Base-by-base conservation (phyloP, 116 monocot species). In the Thalassia testudinum region DNA sequence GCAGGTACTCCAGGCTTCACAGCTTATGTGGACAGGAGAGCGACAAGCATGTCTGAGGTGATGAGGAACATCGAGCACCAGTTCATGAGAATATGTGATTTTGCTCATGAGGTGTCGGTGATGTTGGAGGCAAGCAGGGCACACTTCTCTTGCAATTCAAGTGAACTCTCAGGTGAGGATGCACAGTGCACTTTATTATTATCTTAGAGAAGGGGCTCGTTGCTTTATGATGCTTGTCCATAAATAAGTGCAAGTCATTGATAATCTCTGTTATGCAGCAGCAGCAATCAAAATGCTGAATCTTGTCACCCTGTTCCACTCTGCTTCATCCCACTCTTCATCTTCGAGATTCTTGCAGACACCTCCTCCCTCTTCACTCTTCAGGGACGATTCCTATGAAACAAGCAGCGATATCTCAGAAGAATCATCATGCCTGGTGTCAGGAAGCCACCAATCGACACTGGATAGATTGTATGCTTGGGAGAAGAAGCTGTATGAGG, bases 401-500 rank as follows among this genome's bases (percentile, higher is more conserved):
- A 70, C 68, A 43, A 65, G 78, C 37, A 87, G 87, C 37, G 77
- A 83, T 42, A 72, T 69, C 60, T 93, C 93, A 16, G 85, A 88
- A 23, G 85, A 88, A 21, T 77, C 75, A 15, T 76, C 75, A 16
- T 76, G 72, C 55, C 72, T 79, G 78, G 49, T 81, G 49, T 89
- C 89, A 24, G 82, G 78, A 25, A 85, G 89, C 47, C 97, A 97
- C 50, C 82, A 89, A 22, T 82, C 89, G 18, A 97, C 97, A 53
- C 56, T 97, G 50, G 97, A 85, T 56, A 74, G 85, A 62, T 45
- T 97, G 8, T 97, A 89, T 69, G 73, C 73, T 40, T 97, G 97
- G 97, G 97, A 97, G 66, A 97, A 89, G 72, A 97, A 97, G 62
- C 66, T 97, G 56, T 97, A 85, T 53, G 68, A 85, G 42, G 89